Conservation (phyloP, 202 grass and related monocot species). For the Hordeum pubiflorum region DNA sequence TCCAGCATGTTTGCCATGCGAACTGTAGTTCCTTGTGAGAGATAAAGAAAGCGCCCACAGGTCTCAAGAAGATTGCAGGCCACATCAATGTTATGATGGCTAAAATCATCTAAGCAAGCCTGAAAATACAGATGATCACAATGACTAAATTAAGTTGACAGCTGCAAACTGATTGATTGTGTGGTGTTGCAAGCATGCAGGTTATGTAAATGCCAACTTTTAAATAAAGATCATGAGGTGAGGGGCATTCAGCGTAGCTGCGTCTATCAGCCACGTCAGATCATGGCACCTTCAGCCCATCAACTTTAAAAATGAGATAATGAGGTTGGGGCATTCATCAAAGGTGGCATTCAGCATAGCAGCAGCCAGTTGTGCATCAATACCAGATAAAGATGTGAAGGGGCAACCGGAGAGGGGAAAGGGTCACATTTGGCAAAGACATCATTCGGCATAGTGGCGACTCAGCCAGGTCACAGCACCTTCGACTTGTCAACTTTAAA, state of each 20-base stretch:
- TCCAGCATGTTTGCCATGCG: conserved; percentile 42
- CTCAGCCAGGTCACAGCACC: background rate
- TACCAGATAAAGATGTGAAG: background rate
- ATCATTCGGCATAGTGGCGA: background rate
- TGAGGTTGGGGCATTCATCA: background rate
- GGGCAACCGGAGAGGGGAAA: background rate
- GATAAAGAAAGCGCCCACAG: conserved; percentile 61
- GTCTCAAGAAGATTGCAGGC: conserved; percentile 78
- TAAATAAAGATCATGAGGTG: background rate
- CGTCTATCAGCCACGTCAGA: background rate
- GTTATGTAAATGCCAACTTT: background rate
- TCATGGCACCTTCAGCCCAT: background rate
- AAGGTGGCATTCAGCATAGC: background rate
- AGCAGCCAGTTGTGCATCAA: background rate
- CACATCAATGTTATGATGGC: conserved; percentile 76
- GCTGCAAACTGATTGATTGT: background rate
- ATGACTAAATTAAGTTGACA: conserved; percentile 2
- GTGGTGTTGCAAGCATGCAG: background rate
- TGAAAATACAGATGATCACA: conserved; percentile 26
- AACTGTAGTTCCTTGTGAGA: conserved; percentile 52
- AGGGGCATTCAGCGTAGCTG: too few species aligned
- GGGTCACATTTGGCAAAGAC: background rate
- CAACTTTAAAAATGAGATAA: background rate
- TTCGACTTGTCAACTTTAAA: background rate
- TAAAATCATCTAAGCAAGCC: conserved; percentile 69